Evolutionary conservation across 495 filamentous ascomycete species (phyloP), one percentile per base, ranked within the genome.

Genomic region (Penicillium atrosanguineum): DNA sequence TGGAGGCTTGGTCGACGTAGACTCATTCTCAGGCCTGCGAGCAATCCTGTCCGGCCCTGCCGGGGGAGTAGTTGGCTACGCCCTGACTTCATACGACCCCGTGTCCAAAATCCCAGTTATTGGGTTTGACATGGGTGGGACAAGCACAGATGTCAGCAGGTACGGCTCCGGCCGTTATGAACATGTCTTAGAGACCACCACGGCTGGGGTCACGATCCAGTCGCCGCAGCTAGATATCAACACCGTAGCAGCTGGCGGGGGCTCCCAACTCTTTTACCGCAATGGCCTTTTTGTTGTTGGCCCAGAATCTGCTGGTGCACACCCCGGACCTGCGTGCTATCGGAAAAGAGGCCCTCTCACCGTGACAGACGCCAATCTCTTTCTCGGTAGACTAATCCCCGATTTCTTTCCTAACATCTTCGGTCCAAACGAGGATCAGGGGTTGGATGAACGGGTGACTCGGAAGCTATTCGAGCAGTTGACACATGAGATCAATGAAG

Each of bases 391-490:
- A 38, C 73, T 97, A n/a, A 60, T 95, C 15, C 91, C 92, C 0
- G 89, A 94, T 44, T 96, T 92, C 76, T 97, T 97, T 60, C 92
- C 92, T 3, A 91, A 87, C 59, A 96, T 97, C 41, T 97, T 97
- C 60, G 92, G 92, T 21, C 83, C 86, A 66, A 83, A 88, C 37
- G 92, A 95, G 62, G 73, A 93, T 55, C 84, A 95, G 65, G 88
- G 81, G 1, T 63, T 97, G 16, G 92, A 97, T 68, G 72, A 79
- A 9, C 72, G 83, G 41, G 89, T 86, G 0, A 91, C 87, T 60
- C 73, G 82, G 54, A 80, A 78, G 55, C 68, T 87, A 1, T 87
- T 96, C 46, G 69, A 84, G 47, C 77, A 90, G 59, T 72, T 96
- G 37, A 79, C 92, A 0, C 76, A 85, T 9, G 74, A 87, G 48